These are phyloP conservation scores for Pichia occidentalis DNA, from an alignment of 805 yeast genomes.

Conservation along the genomic window DNA sequence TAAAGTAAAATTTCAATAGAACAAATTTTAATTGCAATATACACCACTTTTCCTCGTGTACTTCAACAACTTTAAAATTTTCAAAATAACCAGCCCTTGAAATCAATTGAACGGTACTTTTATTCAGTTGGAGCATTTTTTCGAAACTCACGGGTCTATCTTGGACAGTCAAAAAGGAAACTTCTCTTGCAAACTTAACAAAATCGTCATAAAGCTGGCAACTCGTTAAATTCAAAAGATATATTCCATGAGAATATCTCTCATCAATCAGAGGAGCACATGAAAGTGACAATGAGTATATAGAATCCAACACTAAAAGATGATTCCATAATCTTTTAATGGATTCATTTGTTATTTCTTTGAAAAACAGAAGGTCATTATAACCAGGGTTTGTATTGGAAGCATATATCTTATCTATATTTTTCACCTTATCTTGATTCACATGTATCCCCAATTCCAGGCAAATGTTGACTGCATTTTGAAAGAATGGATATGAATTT, in stretches of 20 bases:
- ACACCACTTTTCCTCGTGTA: constrained; percentile 6
- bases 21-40: constrained; percentile 7
- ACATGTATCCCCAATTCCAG: constrained; percentile 11
- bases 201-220: not conserved
- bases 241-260: constrained; percentile 12
- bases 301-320: constrained; percentile 12
- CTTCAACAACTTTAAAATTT: constrained; percentile 1
- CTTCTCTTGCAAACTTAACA: not conserved
- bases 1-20: constrained; percentile 1
- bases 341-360: constrained; percentile 6
- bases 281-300: constrained; percentile 9
- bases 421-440: constrained; percentile 6
- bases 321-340: constrained; percentile 17
- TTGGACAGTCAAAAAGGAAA: constrained; percentile 1
- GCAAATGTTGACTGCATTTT: constrained; percentile 10
- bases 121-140: not conserved
- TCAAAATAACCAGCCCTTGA: not conserved
- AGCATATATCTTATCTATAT: not conserved
- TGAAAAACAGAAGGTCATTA: constrained; percentile 5
- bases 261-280: constrained; percentile 14
- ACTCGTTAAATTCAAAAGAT: not conserved
- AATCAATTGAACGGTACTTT: constrained; percentile 1
- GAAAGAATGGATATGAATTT: constrained; percentile 13
- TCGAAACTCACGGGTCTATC: not conserved
- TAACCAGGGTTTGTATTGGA: not conserved